phyloP scores from a whole-genome alignment of 148 eudicot species.

The Fagopyrum homotropicum region DNA sequence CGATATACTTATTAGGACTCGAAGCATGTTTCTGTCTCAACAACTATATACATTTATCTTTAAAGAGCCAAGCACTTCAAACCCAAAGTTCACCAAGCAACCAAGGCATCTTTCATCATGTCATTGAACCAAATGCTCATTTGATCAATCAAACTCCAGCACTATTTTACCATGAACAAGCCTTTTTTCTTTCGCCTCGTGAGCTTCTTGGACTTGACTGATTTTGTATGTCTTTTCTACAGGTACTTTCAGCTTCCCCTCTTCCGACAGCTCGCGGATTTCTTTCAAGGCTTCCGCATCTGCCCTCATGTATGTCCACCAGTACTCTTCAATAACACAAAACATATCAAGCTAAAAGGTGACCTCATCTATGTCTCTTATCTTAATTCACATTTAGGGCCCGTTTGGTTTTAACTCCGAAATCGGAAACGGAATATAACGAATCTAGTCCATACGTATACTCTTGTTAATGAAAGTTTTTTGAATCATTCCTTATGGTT shows the following conservation, averaged over 20 bases:
- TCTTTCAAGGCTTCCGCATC: slow-evolving; percentile 85
- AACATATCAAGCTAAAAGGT: background rate
- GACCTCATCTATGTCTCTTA: background rate
- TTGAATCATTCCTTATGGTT: too few species aligned
- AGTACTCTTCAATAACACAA: slow-evolving; percentile 44
- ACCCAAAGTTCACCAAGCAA: too few species aligned
- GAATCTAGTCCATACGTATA: too few species aligned
- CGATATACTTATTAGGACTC: background rate
- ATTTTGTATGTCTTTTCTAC: slow-evolving; percentile 79
- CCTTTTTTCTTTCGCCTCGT: slow-evolving; percentile 78
- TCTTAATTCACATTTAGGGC: too few species aligned
- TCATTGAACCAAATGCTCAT: too few species aligned
- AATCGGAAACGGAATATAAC: too few species aligned
- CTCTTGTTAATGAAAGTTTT: too few species aligned
- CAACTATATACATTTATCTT: slow-evolving; percentile 3
- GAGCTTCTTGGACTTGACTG: slow-evolving; percentile 78
- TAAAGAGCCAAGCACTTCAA: background rate
- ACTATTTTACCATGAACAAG: slow-evolving; percentile 80
- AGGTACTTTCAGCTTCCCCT: slow-evolving; percentile 76
- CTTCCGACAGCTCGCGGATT: slow-evolving; percentile 59
- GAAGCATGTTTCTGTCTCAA: background rate
- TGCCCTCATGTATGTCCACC: slow-evolving; percentile 91
- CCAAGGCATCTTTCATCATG: background rate
- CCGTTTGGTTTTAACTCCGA: too few species aligned
- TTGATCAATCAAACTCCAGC: slow-evolving; percentile 58